Evolutionary conservation across 2,329 filamentous ascomycete genomes (phyloP), one percentile per base, ranked within the genome.

Genomic region (Domatiomyces globalis): DNA sequence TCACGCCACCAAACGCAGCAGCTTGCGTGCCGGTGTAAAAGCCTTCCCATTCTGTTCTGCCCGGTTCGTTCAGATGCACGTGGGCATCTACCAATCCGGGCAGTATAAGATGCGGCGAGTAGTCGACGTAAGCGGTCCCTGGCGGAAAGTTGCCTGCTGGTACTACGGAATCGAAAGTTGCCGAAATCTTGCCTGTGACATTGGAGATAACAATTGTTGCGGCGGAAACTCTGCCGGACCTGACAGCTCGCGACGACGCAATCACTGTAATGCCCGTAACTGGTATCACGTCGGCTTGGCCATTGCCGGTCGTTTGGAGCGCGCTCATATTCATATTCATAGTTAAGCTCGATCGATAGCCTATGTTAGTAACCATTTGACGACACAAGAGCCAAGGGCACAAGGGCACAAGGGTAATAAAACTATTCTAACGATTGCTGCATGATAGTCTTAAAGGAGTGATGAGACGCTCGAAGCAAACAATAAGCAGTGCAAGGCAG

Each of bases 1-100:
- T 98, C 22, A 96, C 92, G 61, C 92, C 92, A 43, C 92, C 92
- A 61, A 90, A 94, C 9, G 92, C 92, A 3, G 92, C 92, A 33
- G 92, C 92, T 61, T 86, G 79, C 20, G 92, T 96, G 47, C 92
- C 92, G 0, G 89, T 95, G 73, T 84, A 85, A 73, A 98, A 98
- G 9, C 92, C 92, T 66, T 98, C 92, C 92, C 92, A 96, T 77
- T 95, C 90, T 49, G 90, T 95, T 52, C 92, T 80, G 43, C 92
- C 92, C 0, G 92, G 92, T 71, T 98, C 92, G 64, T 96, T 96
- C 61, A 96, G 79, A 71, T 98, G 92, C 39, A 98, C 92, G 67
- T 98, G 92, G 36, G 92, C 90, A 66, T 98, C 92, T 17, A 98
- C 90, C 27, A 98, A 75, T 18, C 92, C 92, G 0, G 92, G 92